Evolutionary conservation across 1,139 yeast genomes (phyloP).

Genomic region (Casaregolazyma suthepensis): DNA sequence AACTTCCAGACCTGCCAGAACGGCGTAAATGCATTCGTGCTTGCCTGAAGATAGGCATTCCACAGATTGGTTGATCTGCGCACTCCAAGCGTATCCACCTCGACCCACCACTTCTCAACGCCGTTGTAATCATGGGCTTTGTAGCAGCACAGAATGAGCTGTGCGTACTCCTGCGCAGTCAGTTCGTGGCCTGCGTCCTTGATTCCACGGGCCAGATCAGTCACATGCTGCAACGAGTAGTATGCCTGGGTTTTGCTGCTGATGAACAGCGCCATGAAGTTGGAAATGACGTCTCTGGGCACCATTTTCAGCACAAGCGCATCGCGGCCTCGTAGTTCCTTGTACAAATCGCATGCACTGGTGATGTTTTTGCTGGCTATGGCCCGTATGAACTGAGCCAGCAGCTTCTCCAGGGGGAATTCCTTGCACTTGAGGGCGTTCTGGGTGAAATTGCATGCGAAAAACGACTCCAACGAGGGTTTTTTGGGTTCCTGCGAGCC

Average conservation of each 20-base stretch:
- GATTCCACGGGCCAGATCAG: slow-evolving; percentile 17
- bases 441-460: slow-evolving; percentile 1
- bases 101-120: slow-evolving; percentile 28
- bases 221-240: slow-evolving; percentile 8
- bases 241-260: slow-evolving; percentile 1
- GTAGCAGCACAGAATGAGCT: slow-evolving; percentile 27
- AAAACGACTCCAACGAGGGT: slow-evolving; percentile 2
- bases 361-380: slow-evolving; percentile 5
- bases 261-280: slow-evolving; percentile 7
- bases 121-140: slow-evolving; percentile 19
- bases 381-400: slow-evolving; percentile 1
- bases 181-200: slow-evolving; percentile 19
- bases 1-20: slow-evolving; percentile 22
- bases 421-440: neutral
- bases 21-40: slow-evolving; percentile 30
- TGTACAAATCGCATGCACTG: slow-evolving; percentile 12
- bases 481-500: neutral
- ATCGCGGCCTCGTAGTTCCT: slow-evolving; percentile 12
- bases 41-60: slow-evolving; percentile 32
- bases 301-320: slow-evolving; percentile 8
- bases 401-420: neutral
- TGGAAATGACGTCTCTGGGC: slow-evolving; percentile 6
- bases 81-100: slow-evolving; percentile 15
- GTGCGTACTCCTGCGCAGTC: slow-evolving; percentile 24
- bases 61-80: slow-evolving; percentile 26